These are phyloP conservation scores for Colletotrichum falcatum DNA, from an alignment of 2,329 filamentous ascomycete species.

Conservation along the genomic window DNA sequence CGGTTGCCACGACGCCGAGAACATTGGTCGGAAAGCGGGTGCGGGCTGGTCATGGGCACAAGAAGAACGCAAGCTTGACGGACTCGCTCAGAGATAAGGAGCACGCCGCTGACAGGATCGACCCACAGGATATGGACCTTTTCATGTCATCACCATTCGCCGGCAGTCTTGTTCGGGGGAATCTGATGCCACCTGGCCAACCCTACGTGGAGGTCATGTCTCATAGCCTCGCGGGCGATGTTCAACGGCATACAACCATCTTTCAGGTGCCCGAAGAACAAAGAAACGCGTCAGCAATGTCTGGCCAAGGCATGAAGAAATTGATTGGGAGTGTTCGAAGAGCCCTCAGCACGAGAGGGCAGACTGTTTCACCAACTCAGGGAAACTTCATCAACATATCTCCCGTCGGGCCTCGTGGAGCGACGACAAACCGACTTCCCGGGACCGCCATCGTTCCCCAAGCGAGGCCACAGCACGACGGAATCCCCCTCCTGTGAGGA, in stretches of 20 bases:
- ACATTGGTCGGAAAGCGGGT: constrained; percentile 69
- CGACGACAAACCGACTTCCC: constrained; percentile 69
- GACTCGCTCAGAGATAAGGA: constrained; percentile 79
- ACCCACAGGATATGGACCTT: constrained; percentile 67
- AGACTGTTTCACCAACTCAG: constrained; percentile 58
- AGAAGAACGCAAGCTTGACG: constrained; percentile 87
- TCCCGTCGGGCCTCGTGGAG: constrained; percentile 63
- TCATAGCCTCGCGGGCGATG: constrained; percentile 59
- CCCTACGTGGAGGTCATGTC: constrained; percentile 79
- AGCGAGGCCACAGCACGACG: constrained; percentile 57
- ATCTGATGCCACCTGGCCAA: constrained; percentile 83
- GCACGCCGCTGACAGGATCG: constrained; percentile 62
- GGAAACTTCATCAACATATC: constrained; percentile 62
- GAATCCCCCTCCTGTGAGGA: constrained; percentile 69
- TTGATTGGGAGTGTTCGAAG: constrained; percentile 88
- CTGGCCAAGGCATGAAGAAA: constrained; percentile 82
- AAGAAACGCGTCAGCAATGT: constrained; percentile 66
- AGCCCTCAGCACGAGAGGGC: constrained; percentile 75
- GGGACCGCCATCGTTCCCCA: constrained; percentile 72
- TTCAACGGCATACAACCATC: constrained; percentile 66
- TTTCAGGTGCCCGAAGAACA: constrained; percentile 57
- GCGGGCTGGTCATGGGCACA: constrained; percentile 73
- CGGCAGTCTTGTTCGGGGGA: constrained; percentile 88
- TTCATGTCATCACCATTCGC: constrained; percentile 75
- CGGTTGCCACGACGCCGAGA: constrained; percentile 69